A percentile compares a stretch with the other conserved stretches of the same genome.
Conservation (phyloP, 345 rosid species). For the Hibiscus trionum region DNA sequence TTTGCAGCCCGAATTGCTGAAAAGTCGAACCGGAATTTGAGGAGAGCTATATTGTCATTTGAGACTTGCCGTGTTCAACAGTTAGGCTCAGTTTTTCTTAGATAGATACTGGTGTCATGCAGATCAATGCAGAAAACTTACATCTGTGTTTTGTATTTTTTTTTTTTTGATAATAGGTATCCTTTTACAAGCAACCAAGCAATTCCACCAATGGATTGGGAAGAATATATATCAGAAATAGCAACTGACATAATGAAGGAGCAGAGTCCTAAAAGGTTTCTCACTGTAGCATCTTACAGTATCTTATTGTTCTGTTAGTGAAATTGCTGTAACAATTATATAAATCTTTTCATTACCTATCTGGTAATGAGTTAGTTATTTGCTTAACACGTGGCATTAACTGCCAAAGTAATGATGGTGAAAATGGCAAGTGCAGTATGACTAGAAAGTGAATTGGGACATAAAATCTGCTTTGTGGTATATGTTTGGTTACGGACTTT, state of each 20-base stretch:
- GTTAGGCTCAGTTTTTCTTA: conserved; percentile 33
- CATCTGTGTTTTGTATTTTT: neutral
- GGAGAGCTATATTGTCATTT: conserved; percentile 79
- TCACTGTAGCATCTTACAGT: neutral
- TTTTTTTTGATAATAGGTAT: conserved; percentile 15
- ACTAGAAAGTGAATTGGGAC: too few relatives aligned
- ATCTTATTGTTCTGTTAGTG: neutral
- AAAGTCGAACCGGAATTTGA: conserved; percentile 74
- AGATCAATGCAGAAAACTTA: neutral
- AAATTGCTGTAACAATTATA: too few relatives aligned
- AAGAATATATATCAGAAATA: conserved; percentile 80
- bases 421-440: too few relatives aligned
- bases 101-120: neutral
- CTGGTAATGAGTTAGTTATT: too few relatives aligned
- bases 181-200: conserved; percentile 60
- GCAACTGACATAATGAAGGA: conserved; percentile 87
- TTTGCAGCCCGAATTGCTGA: conserved; percentile 80
- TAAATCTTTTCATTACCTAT: too few relatives aligned
- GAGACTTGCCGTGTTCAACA: conserved; percentile 94
- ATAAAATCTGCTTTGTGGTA: too few relatives aligned
- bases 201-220: conserved; percentile 93
- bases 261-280: conserved; percentile 44
- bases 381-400: too few relatives aligned
- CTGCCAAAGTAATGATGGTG: too few relatives aligned
- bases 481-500: neutral